Evolutionary conservation across 371 early-diverging fungal species (phyloP), one percentile per base, ranked within the genome.

Genomic region (Rhizopus sp.): DNA sequence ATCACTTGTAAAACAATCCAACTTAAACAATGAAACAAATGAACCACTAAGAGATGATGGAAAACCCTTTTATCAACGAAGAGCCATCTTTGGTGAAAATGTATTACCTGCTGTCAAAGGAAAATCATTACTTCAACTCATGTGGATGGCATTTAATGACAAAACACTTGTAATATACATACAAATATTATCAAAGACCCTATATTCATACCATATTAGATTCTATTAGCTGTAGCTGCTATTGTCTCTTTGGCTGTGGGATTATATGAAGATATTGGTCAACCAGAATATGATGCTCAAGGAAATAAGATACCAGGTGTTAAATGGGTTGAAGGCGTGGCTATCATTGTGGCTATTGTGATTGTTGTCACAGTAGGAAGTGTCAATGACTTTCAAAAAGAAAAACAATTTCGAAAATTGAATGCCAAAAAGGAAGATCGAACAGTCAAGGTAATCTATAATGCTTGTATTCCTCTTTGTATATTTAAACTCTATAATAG

Each of bases 351-450:
- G 7, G 93, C 93, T 23, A 88, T 95, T 50, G 32, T 91, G 3
- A 83, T 93, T 55, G 93, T 95, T 50, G 87, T 96, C 15, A 33
- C 86, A 30, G 89, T 92, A 35, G 88, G 88, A 3, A 81, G 88
- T 58, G 59, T 93, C 62, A 95, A 93, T 63, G 94, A 96, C 70
- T 93, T 71, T 61, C 89, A 90, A 63, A 94, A 95, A 68, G 93
- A 95, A 67, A 73, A 68, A 29, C 93, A 94, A 67, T 94, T 95
- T 75, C 80, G 88, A 17, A 86, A 85, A 62, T 74, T 95, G 31
- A 90, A 88, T 66, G 90, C 90, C 41, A 91, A 91, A 66, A 91
- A 89, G 66, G 91, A 90, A 58, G 92, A 93, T 63, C 86, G 91
- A 31, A 57, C 72, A 33, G 88, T 92, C 56, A 89, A 88, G 80